These are phyloP conservation scores for Phaeosphaeria sp. DNA, from an alignment of 2,329 filamentous ascomycete species.

Conservation along the genomic window DNA sequence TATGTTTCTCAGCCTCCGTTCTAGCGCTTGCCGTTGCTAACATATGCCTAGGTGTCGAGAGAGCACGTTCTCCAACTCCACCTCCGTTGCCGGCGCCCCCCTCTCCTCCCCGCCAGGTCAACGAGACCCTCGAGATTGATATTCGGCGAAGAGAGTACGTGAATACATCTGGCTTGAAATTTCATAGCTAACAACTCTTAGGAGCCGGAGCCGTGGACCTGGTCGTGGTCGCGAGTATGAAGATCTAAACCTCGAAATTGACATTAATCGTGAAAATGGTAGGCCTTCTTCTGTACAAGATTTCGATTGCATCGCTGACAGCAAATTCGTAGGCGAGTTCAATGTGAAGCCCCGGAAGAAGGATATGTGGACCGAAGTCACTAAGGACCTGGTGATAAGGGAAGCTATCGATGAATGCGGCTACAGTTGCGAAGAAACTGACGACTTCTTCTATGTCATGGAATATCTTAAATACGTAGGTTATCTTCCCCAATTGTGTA, in stretches of 20 bases:
- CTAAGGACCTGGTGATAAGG: constrained; percentile 84
- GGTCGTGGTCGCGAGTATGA: constrained; percentile 60
- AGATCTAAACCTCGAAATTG: constrained; percentile 70
- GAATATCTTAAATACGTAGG: constrained; percentile 87
- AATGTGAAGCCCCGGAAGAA: constrained; percentile 47
- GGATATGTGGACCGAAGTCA: constrained; percentile 93
- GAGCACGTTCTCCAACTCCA: constrained; percentile 55
- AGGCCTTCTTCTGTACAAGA: background rate
- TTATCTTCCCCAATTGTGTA: constrained; percentile 24
- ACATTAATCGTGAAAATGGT: constrained; percentile 62
- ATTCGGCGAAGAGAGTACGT: constrained; percentile 59
- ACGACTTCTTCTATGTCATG: constrained; percentile 90
- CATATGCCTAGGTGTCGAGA: constrained; percentile 50
- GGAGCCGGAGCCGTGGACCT: constrained; percentile 50
- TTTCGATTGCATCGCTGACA: constrained; percentile 21
- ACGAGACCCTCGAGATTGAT: constrained; percentile 63
- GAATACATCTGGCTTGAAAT: background rate
- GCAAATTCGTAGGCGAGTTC: constrained; percentile 45
- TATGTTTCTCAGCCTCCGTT: constrained; percentile 52
- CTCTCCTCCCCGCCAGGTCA: constrained; percentile 55
- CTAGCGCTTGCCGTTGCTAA: constrained; percentile 8
- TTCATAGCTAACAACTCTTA: constrained; percentile 14
- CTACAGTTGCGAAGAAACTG: constrained; percentile 90
- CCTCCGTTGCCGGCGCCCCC: constrained; percentile 55
- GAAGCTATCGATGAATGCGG: constrained; percentile 86